Base-by-base conservation (phyloP, 805 yeast genomes). In the Isabelozyma pseudorhagii region DNA sequence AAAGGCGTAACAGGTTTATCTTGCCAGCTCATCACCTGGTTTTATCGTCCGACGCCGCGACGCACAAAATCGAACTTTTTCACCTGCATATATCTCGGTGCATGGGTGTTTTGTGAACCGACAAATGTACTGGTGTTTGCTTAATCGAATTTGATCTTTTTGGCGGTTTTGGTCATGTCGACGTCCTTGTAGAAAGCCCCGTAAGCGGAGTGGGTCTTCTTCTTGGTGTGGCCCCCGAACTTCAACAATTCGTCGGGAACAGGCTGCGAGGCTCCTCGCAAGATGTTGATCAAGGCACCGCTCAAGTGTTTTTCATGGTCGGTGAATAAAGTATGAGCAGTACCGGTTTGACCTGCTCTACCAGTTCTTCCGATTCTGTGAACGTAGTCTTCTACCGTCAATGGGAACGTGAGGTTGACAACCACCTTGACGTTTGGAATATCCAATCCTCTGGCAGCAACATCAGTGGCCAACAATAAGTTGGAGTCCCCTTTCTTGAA, bases 321-420 rank as follows among this genome's bases (percentile, higher is more conserved):
- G 7, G 99, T 94, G 75, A 94, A 94, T 43, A 94, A 77, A 1
- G 99, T 93, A 66, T 92, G 96, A 13, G 99, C 96, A 54, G 84
- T 82, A 64, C 99, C 99, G 1, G 91, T 79, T 69, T 87, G 89
- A 40, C 98, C 98, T 13, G 98, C 99, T 74, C 98, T 85, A 53
- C 97, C 98, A 8, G 98, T 93, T 78, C 98, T 87, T 54, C 98
- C 98, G 58, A 93, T 93, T 72, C 98, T 83, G 68, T 93, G 98
- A 38, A 93, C 97, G 63, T 93, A 93, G 71, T 93, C 97, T 70
- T 93, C 98, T 9, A 89, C 94, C 0, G 97, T 92, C 60, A 92
- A 79, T 44, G 99, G 99, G 84, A 93, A 93, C 6, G 97, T 92
- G 67, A 93, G 78, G 68, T 93, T 93, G 67, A 93, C 90, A 40